These are phyloP conservation scores for Inga leiocalycina DNA, from an alignment of 306 rosid species.

Conservation along the genomic window DNA sequence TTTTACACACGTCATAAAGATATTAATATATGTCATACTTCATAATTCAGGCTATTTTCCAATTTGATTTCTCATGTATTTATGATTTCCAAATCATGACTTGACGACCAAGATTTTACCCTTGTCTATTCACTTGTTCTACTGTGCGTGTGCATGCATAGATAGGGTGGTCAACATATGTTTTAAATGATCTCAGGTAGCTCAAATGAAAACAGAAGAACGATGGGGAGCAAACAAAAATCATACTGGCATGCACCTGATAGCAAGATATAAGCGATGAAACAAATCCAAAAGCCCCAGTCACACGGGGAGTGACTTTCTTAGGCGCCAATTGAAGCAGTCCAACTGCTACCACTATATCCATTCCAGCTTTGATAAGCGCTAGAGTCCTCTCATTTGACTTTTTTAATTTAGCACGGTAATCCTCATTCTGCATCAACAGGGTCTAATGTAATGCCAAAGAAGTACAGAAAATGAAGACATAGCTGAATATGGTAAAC, in stretches of 20 bases:
- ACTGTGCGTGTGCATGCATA: conserved; percentile 1
- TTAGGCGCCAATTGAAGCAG: conserved; percentile 91
- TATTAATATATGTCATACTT: background rate
- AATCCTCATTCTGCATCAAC: conserved; percentile 70
- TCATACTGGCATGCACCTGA: conserved; percentile 61
- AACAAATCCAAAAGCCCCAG: conserved; percentile 89
- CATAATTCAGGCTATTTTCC: background rate
- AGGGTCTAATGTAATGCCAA: conserved; percentile 1
- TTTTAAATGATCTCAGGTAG: conserved; percentile 4
- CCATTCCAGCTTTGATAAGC: conserved; percentile 80
- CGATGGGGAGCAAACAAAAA: background rate
- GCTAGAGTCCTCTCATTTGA: conserved; percentile 88
- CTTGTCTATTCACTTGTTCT: background rate
- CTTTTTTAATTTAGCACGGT: conserved; percentile 64
- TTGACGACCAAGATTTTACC: background rate
- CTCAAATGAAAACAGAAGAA: conserved; percentile 30
- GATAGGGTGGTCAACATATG: background rate
- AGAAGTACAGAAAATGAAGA: background rate
- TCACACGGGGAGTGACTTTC: conserved; percentile 87
- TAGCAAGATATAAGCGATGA: conserved; percentile 91
- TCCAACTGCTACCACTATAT: conserved; percentile 84
- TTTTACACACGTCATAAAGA: background rate
- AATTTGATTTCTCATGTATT: background rate
- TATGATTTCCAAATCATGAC: background rate
- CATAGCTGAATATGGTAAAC: background rate